Percentiles rank a stretch among this genome's conserved stretches.
These are phyloP conservation scores for Populus tremula DNA, from an alignment of 345 rosid species.

Conservation along the genomic window DNA sequence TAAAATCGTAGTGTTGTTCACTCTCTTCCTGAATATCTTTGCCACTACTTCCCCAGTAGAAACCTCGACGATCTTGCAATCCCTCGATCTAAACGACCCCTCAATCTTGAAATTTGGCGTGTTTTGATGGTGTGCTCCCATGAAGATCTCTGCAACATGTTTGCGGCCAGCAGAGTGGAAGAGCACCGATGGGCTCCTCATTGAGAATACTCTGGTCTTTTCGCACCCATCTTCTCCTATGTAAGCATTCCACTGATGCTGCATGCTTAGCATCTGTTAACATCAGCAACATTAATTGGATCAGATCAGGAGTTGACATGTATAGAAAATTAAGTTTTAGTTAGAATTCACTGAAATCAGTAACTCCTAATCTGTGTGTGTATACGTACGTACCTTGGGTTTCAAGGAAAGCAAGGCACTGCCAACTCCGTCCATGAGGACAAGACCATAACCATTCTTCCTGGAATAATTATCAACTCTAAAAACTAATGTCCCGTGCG, in stretches of 20 bases:
- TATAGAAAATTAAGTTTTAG: neutral
- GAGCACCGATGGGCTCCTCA: constrained; percentile 34
- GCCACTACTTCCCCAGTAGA: constrained; percentile 26
- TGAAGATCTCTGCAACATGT: constrained; percentile 34
- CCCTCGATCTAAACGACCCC: constrained; percentile 40
- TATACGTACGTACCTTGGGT: constrained; percentile 36
- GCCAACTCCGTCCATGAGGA: constrained; percentile 59
- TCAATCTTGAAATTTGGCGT: constrained; percentile 39
- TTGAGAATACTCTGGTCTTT: constrained; percentile 34
- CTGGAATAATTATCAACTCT: constrained; percentile 56
- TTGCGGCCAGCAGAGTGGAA: constrained; percentile 13
- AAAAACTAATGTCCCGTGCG: constrained; percentile 37
- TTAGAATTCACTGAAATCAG: neutral
- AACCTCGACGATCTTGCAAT: constrained; percentile 25
- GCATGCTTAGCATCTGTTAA: constrained; percentile 42
- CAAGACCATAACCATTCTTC: constrained; percentile 27
- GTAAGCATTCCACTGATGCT: constrained; percentile 45
- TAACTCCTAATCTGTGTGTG: no score
- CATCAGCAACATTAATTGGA: neutral
- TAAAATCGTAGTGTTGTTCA: constrained; percentile 32
- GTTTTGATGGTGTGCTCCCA: constrained; percentile 3
- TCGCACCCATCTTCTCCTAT: constrained; percentile 27
- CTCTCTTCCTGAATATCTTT: constrained; percentile 35
- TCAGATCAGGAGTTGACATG: neutral
- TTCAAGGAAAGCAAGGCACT: constrained; percentile 41